Conservation (phyloP, 306 rosid species). For the Quercus agrifolia region DNA sequence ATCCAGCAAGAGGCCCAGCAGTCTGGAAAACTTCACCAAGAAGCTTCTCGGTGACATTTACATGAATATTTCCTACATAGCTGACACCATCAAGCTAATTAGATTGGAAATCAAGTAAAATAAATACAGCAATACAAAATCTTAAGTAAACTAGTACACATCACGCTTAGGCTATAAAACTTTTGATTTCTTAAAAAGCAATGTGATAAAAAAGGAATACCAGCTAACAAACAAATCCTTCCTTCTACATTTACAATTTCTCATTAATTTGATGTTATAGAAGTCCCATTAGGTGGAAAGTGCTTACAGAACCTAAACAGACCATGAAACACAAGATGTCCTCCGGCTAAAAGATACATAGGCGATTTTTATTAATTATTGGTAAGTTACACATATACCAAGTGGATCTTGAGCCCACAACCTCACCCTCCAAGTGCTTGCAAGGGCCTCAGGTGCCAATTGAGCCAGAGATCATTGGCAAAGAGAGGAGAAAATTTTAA, state of each 20-base stretch:
- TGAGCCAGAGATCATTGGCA: neutral
- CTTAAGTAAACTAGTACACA: neutral
- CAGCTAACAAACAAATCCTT: slow-evolving; percentile 4
- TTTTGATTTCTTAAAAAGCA: slow-evolving; percentile 7
- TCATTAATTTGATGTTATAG: neutral
- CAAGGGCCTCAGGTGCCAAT: too few relatives aligned
- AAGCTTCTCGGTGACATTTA: slow-evolving; percentile 57
- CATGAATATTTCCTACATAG: slow-evolving; percentile 65
- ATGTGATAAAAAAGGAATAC: neutral
- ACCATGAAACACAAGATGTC: neutral
- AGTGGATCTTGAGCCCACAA: too few relatives aligned
- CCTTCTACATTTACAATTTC: neutral
- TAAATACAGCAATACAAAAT: neutral
- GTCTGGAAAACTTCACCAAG: slow-evolving; percentile 64
- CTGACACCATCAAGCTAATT: slow-evolving; percentile 35
- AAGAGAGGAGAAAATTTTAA: neutral
- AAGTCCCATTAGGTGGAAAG: neutral
- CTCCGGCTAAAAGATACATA: neutral
- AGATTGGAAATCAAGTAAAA: slow-evolving; percentile 15
- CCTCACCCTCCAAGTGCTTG: too few relatives aligned
- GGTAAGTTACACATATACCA: too few relatives aligned
- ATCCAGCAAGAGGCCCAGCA: slow-evolving; percentile 63
- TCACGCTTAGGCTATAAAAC: slow-evolving; percentile 13
- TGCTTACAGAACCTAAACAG: neutral
- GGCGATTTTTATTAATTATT: too few relatives aligned